phyloP scores from a whole-genome alignment of 352 stramenopile genomes.

The Phytophthora quininea region DNA sequence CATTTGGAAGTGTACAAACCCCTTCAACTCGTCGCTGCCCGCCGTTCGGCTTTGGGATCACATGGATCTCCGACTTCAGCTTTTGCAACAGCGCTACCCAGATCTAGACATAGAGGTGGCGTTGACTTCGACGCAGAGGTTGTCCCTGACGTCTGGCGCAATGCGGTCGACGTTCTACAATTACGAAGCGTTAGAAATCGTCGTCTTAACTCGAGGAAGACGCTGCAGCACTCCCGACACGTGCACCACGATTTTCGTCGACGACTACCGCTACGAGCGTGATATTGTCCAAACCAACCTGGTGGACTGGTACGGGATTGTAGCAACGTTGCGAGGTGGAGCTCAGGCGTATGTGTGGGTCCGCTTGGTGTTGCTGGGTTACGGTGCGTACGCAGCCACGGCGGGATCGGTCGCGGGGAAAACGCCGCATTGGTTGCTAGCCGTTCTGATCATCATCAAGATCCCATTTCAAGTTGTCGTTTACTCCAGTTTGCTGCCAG shows the following conservation, averaged over 20 bases:
- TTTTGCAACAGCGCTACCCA: constrained; percentile 27
- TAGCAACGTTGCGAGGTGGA: constrained; percentile 30
- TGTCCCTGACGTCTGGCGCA: constrained; percentile 3
- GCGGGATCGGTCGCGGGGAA: not conserved
- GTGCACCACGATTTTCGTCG: constrained; percentile 47
- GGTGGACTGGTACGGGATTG: constrained; percentile 39
- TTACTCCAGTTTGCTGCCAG: constrained; percentile 53
- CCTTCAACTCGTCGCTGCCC: constrained; percentile 6
- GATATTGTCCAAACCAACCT: constrained; percentile 39
- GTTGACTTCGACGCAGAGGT: constrained; percentile 24
- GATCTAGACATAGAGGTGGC: constrained; percentile 35
- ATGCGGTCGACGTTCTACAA: constrained; percentile 12
- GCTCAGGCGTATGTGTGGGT: constrained; percentile 59
- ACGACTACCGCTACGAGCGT: constrained; percentile 63
- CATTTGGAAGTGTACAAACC: constrained; percentile 25
- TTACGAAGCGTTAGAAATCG: constrained; percentile 29
- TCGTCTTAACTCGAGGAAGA: constrained; percentile 35
- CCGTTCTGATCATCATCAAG: constrained; percentile 23
- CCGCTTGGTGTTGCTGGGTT: constrained; percentile 41
- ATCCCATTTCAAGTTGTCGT: constrained; percentile 64
- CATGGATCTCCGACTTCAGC: constrained; percentile 24
- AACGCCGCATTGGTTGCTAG: not conserved
- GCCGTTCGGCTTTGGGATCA: constrained; percentile 38
- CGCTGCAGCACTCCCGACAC: constrained; percentile 1
- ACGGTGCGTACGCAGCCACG: constrained; percentile 25